phyloP scores from a whole-genome alignment of 192 early-diverging fungal genomes.

The Entomortierella parvispora region DNA sequence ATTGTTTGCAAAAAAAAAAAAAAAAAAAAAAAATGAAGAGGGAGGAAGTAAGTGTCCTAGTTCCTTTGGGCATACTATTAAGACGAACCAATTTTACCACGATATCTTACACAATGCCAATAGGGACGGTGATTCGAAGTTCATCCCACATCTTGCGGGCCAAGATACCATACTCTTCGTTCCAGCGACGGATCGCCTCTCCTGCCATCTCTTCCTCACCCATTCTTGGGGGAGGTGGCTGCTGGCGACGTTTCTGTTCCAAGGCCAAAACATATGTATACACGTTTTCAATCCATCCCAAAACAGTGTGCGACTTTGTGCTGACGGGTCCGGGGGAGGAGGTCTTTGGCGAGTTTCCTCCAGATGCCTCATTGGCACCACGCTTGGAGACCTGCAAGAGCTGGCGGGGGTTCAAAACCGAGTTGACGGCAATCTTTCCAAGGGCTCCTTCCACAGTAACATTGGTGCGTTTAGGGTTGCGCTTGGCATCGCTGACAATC shows the following conservation, averaged over 20 bases:
- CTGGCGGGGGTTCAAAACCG: constrained; percentile 91
- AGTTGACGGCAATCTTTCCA: constrained; percentile 92
- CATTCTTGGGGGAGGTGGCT: constrained; percentile 61
- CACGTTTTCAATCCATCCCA: constrained; percentile 81
- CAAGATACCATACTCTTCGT: constrained; percentile 57
- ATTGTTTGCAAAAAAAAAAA: constrained; percentile 5
- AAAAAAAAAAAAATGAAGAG: neutral
- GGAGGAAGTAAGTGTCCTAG: neutral
- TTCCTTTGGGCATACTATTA: too few species aligned
- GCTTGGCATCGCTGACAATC: constrained; percentile 92
- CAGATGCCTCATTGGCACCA: constrained; percentile 29
- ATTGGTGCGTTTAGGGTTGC: constrained; percentile 85
- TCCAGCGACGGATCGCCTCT: constrained; percentile 59
- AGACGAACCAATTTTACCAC: too few species aligned
- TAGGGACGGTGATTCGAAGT: constrained; percentile 67
- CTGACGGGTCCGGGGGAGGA: constrained; percentile 54
- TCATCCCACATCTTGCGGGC: constrained; percentile 69
- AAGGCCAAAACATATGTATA: constrained; percentile 82
- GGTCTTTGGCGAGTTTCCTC: constrained; percentile 35
- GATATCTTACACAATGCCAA: constrained; percentile 69
- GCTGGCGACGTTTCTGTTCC: constrained; percentile 85
- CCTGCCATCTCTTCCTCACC: constrained; percentile 62
- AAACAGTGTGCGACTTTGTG: constrained; percentile 65
- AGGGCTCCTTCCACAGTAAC: constrained; percentile 93
- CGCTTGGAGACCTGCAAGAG: constrained; percentile 75